Conservation (phyloP, 176 grass and related monocot genomes). For the Hordeum vulgare region MorexV3_pseudomolecules_assembly NC_058520.1:414453162-414453661, state of each 20-base stretch:
- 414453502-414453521: slow-evolving; percentile 75
- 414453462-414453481: slow-evolving; percentile 71
- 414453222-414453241: slow-evolving; percentile 56
- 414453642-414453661: slow-evolving; percentile 71
- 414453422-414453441: slow-evolving; percentile 61
- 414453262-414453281: slow-evolving; percentile 66
- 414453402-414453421: slow-evolving; percentile 72
- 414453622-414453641: slow-evolving; percentile 71
- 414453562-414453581: slow-evolving; percentile 65
- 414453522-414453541: slow-evolving; percentile 83
- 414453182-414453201: slow-evolving; percentile 59
- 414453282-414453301: slow-evolving; percentile 91
- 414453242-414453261: slow-evolving; percentile 55
- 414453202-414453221: slow-evolving; percentile 59
- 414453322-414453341: slow-evolving; percentile 24
- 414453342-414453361: slow-evolving; percentile 41
- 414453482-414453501: slow-evolving; percentile 82
- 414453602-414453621: slow-evolving; percentile 76
- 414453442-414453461: slow-evolving; percentile 89
- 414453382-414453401: slow-evolving; percentile 46
- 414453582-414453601: slow-evolving; percentile 57
- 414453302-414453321: slow-evolving; percentile 65
- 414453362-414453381: slow-evolving; percentile 61
- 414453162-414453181: slow-evolving; percentile 57
- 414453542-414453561: slow-evolving; percentile 81